These are phyloP conservation scores for Phtheirospermum japonicum DNA, from an alignment of 257 asterid genomes.

Conservation along the genomic window DNA sequence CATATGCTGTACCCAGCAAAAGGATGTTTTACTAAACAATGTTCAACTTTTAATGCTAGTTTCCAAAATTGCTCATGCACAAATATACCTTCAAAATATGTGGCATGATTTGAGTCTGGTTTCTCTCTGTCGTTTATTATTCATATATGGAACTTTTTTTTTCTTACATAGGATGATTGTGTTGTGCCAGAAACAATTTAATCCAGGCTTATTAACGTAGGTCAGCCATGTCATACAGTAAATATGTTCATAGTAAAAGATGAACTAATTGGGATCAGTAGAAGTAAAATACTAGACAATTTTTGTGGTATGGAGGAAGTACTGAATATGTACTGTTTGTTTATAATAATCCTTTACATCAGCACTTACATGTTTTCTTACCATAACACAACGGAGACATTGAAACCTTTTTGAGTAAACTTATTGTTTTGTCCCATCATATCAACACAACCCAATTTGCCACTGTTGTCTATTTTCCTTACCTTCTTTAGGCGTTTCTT, in stretches of 20 bases:
- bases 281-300: neutral
- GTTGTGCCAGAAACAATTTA: neutral
- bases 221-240: neutral
- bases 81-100: neutral
- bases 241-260: neutral
- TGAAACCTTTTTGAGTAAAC: neutral
- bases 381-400: neutral
- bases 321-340: neutral
- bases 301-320: neutral
- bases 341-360: slow-evolving; percentile 18
- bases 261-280: neutral
- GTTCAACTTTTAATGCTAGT: neutral
- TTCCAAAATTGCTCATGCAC: neutral
- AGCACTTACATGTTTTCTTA: slow-evolving; percentile 6
- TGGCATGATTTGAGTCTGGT: neutral
- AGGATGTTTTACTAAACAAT: neutral
- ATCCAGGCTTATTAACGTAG: neutral
- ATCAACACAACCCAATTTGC: neutral
- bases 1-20: neutral
- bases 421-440: neutral
- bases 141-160: neutral
- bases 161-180: neutral
- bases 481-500: slow-evolving; percentile 10
- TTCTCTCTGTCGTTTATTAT: neutral
- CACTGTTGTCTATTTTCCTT: neutral